Conservation (phyloP, 2,329 filamentous ascomycete genomes). For the Teratosphaeria epicoccoides region DNA sequence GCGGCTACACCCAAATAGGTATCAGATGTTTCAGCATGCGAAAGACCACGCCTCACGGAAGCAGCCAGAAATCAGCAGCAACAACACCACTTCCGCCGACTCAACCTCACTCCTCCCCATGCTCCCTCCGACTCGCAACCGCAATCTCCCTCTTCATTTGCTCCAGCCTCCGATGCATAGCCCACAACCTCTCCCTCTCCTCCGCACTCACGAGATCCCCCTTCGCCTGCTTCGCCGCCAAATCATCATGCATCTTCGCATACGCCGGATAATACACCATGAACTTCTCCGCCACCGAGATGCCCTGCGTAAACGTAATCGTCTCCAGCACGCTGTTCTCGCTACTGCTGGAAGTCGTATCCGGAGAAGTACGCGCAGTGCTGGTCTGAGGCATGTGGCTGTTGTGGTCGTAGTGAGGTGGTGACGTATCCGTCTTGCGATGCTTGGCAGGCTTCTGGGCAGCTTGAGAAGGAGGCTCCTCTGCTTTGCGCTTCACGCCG, state of each 20-base stretch:
- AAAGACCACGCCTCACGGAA: too few species aligned
- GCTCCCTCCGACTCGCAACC: slow-evolving; percentile 24
- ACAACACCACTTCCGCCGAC: too few species aligned
- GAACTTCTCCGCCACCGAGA: slow-evolving; percentile 41
- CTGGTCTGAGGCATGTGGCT: not conserved
- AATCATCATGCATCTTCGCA: slow-evolving; percentile 42
- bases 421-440: slow-evolving; percentile 15
- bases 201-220: slow-evolving; percentile 22
- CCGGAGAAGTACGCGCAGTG: slow-evolving; percentile 12
- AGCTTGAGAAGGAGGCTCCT: slow-evolving; percentile 24
- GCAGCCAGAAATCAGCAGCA: too few species aligned
- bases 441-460: slow-evolving; percentile 20
- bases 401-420: not conserved
- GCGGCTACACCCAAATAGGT: too few species aligned
- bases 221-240: slow-evolving; percentile 26
- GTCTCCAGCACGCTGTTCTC: slow-evolving; percentile 13
- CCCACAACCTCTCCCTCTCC: slow-evolving; percentile 43
- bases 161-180: slow-evolving; percentile 44
- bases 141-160: slow-evolving; percentile 49
- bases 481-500: slow-evolving; percentile 36
- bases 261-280: slow-evolving; percentile 50
- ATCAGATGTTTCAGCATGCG: too few species aligned
- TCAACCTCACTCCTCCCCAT: slow-evolving; percentile 7
- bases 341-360: slow-evolving; percentile 13
- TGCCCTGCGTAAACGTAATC: slow-evolving; percentile 32